Evolutionary conservation across 2,329 filamentous ascomycete genomes (phyloP).

Genomic region (Tolypocladium tundrense): DNA sequence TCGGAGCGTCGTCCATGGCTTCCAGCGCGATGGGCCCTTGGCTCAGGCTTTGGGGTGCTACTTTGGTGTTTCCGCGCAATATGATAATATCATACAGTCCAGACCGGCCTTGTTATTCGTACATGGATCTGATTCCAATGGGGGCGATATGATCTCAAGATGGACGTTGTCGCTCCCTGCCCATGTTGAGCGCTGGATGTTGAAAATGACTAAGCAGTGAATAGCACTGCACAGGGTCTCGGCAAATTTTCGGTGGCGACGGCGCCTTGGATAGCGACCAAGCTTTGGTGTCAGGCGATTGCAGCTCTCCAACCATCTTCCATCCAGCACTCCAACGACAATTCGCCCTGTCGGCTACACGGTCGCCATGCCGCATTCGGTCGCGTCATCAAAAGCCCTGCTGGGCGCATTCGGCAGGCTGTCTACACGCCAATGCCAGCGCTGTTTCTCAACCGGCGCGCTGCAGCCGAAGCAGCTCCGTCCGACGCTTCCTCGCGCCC

Average conservation of each 20-base stretch:
- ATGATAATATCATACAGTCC: background rate
- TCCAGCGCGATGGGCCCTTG: background rate
- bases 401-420: slow-evolving; percentile 21
- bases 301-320: background rate
- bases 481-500: slow-evolving; percentile 18
- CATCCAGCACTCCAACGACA: background rate
- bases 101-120: background rate
- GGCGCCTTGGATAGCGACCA: background rate
- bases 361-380: slow-evolving; percentile 27
- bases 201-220: background rate
- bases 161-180: background rate
- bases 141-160: background rate
- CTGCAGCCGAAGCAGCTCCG: slow-evolving; percentile 24
- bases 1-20: slow-evolving; percentile 17
- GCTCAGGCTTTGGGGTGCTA: background rate
- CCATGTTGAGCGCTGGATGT: background rate
- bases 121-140: background rate
- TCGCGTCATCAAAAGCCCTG: slow-evolving; percentile 24
- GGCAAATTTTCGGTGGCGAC: slow-evolving; percentile 8
- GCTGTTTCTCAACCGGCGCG: slow-evolving; percentile 28
- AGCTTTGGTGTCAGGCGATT: background rate
- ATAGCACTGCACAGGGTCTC: background rate
- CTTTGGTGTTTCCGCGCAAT: background rate
- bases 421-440: slow-evolving; percentile 27
- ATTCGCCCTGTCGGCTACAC: background rate